Evolutionary conservation across 306 rosid genomes (phyloP).

Genomic region (Glycyrrhiza uralensis): DNA sequence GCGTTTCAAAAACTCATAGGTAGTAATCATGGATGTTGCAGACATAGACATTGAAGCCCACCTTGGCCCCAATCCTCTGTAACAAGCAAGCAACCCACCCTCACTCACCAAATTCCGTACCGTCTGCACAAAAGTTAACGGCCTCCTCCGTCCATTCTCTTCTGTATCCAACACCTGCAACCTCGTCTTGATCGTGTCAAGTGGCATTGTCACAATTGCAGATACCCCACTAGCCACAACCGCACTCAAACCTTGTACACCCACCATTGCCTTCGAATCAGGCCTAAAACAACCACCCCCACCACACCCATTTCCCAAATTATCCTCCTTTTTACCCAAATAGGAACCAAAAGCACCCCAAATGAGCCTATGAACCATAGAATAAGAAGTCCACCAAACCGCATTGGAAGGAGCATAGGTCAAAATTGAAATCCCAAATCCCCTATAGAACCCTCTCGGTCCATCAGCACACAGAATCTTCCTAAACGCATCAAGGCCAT

Average conservation of each 20-base stretch:
- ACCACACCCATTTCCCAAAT: conserved; percentile 20
- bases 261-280: conserved; percentile 58
- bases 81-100: conserved; percentile 86
- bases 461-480: conserved; percentile 77
- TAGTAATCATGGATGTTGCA: conserved; percentile 91
- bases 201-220: conserved; percentile 85
- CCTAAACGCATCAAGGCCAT: conserved; percentile 83
- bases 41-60: conserved; percentile 99
- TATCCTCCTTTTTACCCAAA: conserved; percentile 45
- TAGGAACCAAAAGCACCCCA: conserved; percentile 67
- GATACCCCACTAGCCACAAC: conserved; percentile 90
- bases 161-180: conserved; percentile 87
- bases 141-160: conserved; percentile 71
- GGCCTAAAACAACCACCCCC: conserved; percentile 39
- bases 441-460: conserved; percentile 75
- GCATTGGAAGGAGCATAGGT: conserved; percentile 97
- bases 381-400: conserved; percentile 97
- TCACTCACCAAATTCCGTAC: conserved; percentile 70
- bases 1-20: conserved; percentile 87
- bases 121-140: conserved; percentile 62
- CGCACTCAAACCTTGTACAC: conserved; percentile 83
- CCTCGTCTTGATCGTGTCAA: conserved; percentile 87
- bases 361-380: conserved; percentile 69
- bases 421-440: conserved; percentile 82
- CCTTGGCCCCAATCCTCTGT: conserved; percentile 92